Base-by-base conservation (phyloP, 495 filamentous ascomycete genomes). In the Penicillium antarcticum region DNA sequence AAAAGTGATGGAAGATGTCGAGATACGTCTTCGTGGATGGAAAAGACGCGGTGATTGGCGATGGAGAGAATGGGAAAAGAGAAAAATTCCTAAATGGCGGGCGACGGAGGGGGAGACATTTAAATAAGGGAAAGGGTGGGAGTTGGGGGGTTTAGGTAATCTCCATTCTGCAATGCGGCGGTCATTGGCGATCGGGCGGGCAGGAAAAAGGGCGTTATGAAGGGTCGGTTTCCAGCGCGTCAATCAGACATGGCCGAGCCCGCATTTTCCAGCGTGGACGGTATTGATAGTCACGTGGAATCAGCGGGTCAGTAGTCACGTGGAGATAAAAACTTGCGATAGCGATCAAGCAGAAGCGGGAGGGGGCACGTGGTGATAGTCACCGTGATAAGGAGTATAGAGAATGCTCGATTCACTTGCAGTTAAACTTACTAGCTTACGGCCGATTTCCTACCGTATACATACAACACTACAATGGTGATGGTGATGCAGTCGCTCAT, bases 121-220 rank as follows among this genome's bases (percentile, higher is more conserved):
- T 63, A 61, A 61, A 64, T 63, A 68, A 39, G 51, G 48, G 16
- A 34, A 35, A 8, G 37, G 48, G 29, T 53, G 62, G 62, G 59
- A 65, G 53, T 59, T 58, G 57, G 42, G 42, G 51, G 35, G 14
- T 34, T 63, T 65, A 65, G 39, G 54, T 66, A 66, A 66, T 55
- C 55, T 44, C 29, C 60, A 66, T 66, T 66, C 60, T 63, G 62
- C 62, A 61, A 61, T 61, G 59, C 62, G 58, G 56, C 54, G 60
- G 56, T 72, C 69, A 72, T 74, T 77, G 72, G 71, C 56, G 63
- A 63, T 57, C 42, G 43, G 60, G 55, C 56, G 45, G 35, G 50
- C 57, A 58, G 43, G 48, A 65, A 75, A 74, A 71, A 67, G 62
- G 57, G 63, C 34, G 72, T 73, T 72, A 76, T 72, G 68, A 72